A percentile compares a stretch with the other conserved stretches of the same genome.
Conservation (phyloP, 108 stramenopile genomes). For the Halocafeteria seosinensis region DNA sequence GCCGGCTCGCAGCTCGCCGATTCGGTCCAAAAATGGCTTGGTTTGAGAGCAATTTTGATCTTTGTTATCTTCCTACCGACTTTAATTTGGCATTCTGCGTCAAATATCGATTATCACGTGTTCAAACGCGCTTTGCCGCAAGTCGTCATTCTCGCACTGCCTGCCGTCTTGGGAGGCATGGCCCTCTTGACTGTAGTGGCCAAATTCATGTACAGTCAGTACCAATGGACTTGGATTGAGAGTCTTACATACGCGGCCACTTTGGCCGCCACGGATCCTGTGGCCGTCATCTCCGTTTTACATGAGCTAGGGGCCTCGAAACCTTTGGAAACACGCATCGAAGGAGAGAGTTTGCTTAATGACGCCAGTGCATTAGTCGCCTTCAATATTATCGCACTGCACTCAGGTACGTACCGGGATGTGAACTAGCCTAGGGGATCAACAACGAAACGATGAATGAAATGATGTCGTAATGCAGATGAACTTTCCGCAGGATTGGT, state of each 20-base stretch:
- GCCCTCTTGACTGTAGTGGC: conserved; percentile 17
- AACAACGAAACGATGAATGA: conserved; percentile 22
- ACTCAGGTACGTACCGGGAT: too few species aligned
- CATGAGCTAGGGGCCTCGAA: conserved; percentile 27
- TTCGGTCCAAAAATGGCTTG: too few species aligned
- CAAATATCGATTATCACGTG: conserved; percentile 47
- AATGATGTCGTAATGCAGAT: neutral
- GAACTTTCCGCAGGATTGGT: neutral
- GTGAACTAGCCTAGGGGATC: too few species aligned
- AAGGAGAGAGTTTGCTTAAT: conserved; percentile 48
- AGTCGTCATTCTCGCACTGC: conserved; percentile 61
- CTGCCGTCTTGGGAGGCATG: conserved; percentile 34
- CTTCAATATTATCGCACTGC: conserved; percentile 62
- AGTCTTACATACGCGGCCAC: conserved; percentile 64
- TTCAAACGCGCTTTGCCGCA: conserved; percentile 36
- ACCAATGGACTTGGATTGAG: conserved; percentile 31
- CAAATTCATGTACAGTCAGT: conserved; percentile 14
- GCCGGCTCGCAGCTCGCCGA: too few species aligned
- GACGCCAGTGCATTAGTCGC: conserved; percentile 77
- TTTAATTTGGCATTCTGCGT: conserved; percentile 57
- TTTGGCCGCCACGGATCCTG: conserved; percentile 73
- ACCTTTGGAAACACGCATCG: conserved; percentile 28
- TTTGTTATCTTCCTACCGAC: conserved; percentile 68
- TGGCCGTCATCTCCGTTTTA: conserved; percentile 59
- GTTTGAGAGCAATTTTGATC: conserved; percentile 36